Conservation (phyloP, 2,329 filamentous ascomycete species). For the Phaeosphaeria sp. region DNA sequence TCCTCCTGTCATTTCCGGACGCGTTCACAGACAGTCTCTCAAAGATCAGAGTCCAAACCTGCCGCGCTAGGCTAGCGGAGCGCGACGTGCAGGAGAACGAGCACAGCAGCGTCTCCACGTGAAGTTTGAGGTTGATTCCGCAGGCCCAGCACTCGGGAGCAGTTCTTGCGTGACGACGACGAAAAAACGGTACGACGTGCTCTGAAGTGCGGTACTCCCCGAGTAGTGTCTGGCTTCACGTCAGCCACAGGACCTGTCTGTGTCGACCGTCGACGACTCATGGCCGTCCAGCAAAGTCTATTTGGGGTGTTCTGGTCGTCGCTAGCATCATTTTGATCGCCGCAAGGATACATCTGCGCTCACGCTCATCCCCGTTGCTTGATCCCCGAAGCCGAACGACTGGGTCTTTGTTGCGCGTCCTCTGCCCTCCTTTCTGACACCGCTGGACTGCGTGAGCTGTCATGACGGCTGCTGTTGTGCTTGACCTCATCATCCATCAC, state of each 20-base stretch:
- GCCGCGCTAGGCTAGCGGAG: background rate
- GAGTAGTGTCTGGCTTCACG: background rate
- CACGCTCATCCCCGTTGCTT: constrained; percentile 1
- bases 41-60: background rate
- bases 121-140: background rate
- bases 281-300: background rate
- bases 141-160: background rate
- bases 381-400: background rate
- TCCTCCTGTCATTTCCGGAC: background rate
- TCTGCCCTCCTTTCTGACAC: background rate
- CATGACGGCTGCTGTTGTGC: background rate
- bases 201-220: constrained; percentile 12
- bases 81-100: background rate
- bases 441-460: background rate
- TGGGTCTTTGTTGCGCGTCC: background rate
- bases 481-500: background rate
- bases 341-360: constrained; percentile 10
- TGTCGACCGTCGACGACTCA: constrained; percentile 1
- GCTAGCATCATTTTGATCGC: constrained; percentile 14
- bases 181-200: constrained; percentile 14
- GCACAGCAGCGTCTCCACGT: background rate
- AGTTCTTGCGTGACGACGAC: background rate
- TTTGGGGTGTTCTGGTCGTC: constrained; percentile 1
- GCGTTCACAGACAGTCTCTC: background rate
- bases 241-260: background rate